Percentiles rank a stretch among this genome's conserved stretches.
phyloP scores from a whole-genome alignment of 345 rosid species.

The Pistacia integerrima region DNA sequence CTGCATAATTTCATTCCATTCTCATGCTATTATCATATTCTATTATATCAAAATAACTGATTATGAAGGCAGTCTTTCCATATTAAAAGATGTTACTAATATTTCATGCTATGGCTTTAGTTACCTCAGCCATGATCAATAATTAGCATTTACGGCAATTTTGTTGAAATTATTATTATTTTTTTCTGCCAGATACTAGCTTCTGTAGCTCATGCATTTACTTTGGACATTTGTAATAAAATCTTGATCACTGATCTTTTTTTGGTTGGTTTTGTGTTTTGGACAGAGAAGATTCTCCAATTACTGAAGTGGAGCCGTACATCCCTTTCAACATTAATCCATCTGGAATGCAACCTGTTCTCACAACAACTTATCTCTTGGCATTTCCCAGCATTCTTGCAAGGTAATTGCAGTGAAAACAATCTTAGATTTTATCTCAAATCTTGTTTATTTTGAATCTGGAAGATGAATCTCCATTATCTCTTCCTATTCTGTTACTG shows the following conservation, averaged over 20 bases:
- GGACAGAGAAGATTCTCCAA: slow-evolving; percentile 82
- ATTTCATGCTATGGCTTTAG: slow-evolving; percentile 11
- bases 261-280: slow-evolving; percentile 27
- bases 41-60: background rate
- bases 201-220: slow-evolving; percentile 1
- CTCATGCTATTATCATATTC: background rate
- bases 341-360: slow-evolving; percentile 97
- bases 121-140: background rate
- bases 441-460: slow-evolving; percentile 15
- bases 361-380: slow-evolving; percentile 83
- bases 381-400: slow-evolving; percentile 94
- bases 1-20: background rate
- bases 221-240: slow-evolving; percentile 15
- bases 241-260: slow-evolving; percentile 10
- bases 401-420: slow-evolving; percentile 44
- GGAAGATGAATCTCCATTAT: background rate
- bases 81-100: background rate
- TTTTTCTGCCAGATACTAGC: background rate
- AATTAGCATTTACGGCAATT: background rate
- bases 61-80: background rate
- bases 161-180: background rate
- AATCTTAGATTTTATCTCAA: background rate
- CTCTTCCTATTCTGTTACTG: background rate
- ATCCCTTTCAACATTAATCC: slow-evolving; percentile 95
- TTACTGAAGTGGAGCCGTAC: slow-evolving; percentile 94